A percentile compares a stretch with the other conserved stretches of the same genome.
Conservation (phyloP, 257 asterid genomes). For the Salvia miltiorrhiza region DNA sequence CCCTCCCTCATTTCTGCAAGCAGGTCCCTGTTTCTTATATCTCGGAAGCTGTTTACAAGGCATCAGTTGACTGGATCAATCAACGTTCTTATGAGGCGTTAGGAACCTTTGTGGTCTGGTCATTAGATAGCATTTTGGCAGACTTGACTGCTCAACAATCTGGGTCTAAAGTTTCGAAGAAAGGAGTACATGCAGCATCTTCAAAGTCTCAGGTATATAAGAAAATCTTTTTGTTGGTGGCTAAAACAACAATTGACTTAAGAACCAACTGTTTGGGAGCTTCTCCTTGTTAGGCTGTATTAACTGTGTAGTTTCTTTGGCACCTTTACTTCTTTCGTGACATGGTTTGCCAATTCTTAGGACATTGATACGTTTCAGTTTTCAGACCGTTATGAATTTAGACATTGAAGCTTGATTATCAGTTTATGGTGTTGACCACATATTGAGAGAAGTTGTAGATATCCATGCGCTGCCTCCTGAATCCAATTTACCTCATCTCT, state of each 20-base stretch:
- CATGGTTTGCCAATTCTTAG: background rate
- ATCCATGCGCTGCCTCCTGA: background rate
- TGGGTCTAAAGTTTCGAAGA: constrained; percentile 61
- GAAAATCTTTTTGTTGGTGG: background rate
- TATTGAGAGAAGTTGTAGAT: background rate
- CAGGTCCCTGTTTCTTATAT: constrained; percentile 78
- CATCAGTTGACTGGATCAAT: constrained; percentile 82
- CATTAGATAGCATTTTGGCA: constrained; percentile 61
- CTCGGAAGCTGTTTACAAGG: constrained; percentile 64
- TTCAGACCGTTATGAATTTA: background rate
- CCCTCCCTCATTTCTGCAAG: background rate
- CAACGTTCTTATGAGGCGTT: constrained; percentile 64
- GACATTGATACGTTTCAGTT: background rate
- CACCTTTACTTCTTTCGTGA: background rate
- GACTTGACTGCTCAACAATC: constrained; percentile 55
- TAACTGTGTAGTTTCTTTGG: background rate
- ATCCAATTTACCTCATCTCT: background rate
- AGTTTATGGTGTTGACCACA: background rate
- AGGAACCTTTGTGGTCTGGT: constrained; percentile 69
- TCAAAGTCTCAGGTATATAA: constrained; percentile 79
- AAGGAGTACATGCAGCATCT: constrained; percentile 55
- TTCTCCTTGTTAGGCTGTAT: background rate
- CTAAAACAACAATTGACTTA: background rate
- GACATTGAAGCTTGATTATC: background rate
- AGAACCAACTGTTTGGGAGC: background rate